Base-by-base conservation (phyloP, 2,329 filamentous ascomycete species). In the Colletotrichum tofieldiae region DNA sequence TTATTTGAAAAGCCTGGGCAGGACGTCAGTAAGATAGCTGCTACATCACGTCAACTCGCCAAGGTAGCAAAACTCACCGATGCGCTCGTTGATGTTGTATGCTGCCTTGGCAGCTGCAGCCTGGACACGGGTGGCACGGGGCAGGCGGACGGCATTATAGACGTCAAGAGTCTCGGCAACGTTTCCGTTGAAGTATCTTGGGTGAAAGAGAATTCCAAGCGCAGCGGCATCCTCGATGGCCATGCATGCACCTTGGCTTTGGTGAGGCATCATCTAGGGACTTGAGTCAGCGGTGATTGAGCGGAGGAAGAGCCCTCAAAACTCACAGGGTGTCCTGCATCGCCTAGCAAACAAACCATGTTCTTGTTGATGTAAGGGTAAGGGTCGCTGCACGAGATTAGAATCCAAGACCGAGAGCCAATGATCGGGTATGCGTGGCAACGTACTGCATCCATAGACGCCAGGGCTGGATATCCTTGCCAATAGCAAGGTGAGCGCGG, bases 211-310 rank as follows among this genome's bases (percentile, higher is more conserved):
- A 20, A 92, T 89, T 0, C 91, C 91, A 0, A 93, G 78, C 0
- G 89, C 89, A 0, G 88, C 91, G 0, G 90, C 89, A 72, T 93
- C 91, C 77, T 93, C 91, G 55, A 92, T 91, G 0, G 91, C 90
- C 89, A 91, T 91, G 75, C 90, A 92, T 0, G 91, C 91, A 5
- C 91, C 91, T 78, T 93, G 91, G 68, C 88, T 91, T 77, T 93
- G 91, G 76, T 93, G 87, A 1, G 91, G 90, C 87, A 72, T 72
- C 69, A 72, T 72, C 69, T 72, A 18, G 6, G 2, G n/a, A n/a
- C 35, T 39, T 29, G 32, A 37, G 51, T 71, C 20, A 71, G 68
- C 29, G 8, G 16, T 11, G 16, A 12, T 23, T 9, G 20, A 55
- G 1, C 18, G 37, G 26, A 14, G n/a, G 1, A 8, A 47, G 37